Conservation (phyloP, 495 filamentous ascomycete species). For the Schizothecium vesticola region DNA sequence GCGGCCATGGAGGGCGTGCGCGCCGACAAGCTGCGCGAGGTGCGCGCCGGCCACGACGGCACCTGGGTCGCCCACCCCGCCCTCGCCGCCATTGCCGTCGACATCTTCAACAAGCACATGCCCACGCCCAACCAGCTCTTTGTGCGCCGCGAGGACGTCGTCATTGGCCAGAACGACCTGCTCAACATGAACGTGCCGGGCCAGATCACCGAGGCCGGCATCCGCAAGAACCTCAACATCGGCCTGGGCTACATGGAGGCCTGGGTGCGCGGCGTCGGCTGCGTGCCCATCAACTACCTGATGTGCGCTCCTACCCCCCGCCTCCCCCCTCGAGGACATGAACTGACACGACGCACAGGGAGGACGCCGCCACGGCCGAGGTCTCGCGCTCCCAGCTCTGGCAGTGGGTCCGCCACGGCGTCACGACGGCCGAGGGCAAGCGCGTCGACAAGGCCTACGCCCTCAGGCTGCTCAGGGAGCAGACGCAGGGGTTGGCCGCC, state of each 20-base stretch:
- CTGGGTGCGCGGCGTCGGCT: conserved; percentile 91
- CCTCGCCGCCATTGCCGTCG: conserved; percentile 78
- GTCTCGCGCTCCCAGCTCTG: conserved; percentile 88
- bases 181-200: conserved; percentile 98
- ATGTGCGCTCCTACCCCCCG: conserved; percentile 52
- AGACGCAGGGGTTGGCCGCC: conserved; percentile 66
- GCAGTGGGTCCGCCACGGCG: conserved; percentile 90
- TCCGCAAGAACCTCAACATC: conserved; percentile 97
- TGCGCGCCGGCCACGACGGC: conserved; percentile 90
- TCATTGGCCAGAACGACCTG: conserved; percentile 81
- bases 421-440: conserved; percentile 83
- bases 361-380: conserved; percentile 96
- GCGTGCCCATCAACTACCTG: conserved; percentile 97
- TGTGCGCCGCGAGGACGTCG: conserved; percentile 81
- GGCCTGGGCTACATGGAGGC: conserved; percentile 98
- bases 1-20: conserved; percentile 90
- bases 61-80: conserved; percentile 97
- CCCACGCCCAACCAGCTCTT: conserved; percentile 97
- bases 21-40: conserved; percentile 94
- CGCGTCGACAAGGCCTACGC: conserved; percentile 88
- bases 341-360: conserved; percentile 40
- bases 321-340: background rate
- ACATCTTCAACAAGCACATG: conserved; percentile 99
- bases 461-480: conserved; percentile 80
- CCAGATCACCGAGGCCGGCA: conserved; percentile 88